Evolutionary conservation across 2,329 filamentous ascomycete genomes (phyloP).

Genomic region (Sodiomyces alkalinus): DNA sequence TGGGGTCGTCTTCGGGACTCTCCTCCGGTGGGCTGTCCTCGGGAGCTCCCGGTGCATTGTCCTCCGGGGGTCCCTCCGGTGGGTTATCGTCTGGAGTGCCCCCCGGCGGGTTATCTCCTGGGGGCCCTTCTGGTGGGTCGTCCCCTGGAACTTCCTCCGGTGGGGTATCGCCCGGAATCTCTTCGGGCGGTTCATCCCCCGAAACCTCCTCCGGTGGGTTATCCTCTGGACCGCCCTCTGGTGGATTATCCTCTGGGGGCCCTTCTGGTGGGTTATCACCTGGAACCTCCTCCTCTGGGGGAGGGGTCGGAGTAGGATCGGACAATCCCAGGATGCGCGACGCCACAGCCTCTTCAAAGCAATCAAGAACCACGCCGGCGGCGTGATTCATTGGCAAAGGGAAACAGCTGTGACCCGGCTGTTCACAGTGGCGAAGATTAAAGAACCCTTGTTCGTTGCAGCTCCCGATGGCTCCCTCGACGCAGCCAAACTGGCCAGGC

Average conservation of each 20-base stretch:
- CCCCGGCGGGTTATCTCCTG: no score
- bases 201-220: background rate
- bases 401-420: constrained; percentile 25
- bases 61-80: background rate
- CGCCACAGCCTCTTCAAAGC: constrained; percentile 24
- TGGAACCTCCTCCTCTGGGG: constrained; percentile 1
- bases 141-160: no score
- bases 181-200: background rate
- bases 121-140: no score
- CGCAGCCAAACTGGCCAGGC: constrained; percentile 33
- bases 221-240: background rate
- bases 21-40: background rate
- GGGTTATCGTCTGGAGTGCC: no score
- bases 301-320: constrained; percentile 5
- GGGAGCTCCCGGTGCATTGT: background rate
- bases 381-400: constrained; percentile 37
- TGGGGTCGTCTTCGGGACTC: background rate
- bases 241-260: background rate
- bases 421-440: constrained; percentile 20
- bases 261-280: no score
- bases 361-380: constrained; percentile 32
- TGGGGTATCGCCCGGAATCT: no score
- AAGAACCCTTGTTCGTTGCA: constrained; percentile 28
- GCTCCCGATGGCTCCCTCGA: constrained; percentile 29
- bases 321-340: constrained; percentile 23